These are phyloP conservation scores for Boletus reticuloceps DNA, from an alignment of 768 basidiomycete genomes.

Conservation along the genomic window DNA sequence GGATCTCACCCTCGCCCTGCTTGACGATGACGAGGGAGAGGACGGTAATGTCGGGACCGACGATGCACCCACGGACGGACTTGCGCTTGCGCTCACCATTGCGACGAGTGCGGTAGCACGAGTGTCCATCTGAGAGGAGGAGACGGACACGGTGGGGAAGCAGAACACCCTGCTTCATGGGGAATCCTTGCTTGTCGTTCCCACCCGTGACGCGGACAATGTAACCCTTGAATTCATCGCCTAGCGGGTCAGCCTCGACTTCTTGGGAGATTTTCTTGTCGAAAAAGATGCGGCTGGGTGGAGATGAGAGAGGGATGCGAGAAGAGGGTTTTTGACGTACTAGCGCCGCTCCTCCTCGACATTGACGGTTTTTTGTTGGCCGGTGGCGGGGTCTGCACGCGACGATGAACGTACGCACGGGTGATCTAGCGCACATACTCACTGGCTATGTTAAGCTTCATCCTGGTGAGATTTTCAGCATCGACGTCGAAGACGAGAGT, in stretches of 20 bases:
- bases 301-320: not conserved
- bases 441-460: slow-evolving; percentile 99
- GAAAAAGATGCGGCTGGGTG: slow-evolving; percentile 83
- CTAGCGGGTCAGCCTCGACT: slow-evolving; percentile 85
- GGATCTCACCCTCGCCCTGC: slow-evolving; percentile 88
- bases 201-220: slow-evolving; percentile 96
- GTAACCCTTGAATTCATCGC: slow-evolving; percentile 97
- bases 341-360: slow-evolving; percentile 87
- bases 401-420: slow-evolving; percentile 11
- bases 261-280: slow-evolving; percentile 97
- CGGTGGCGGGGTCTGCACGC: slow-evolving; percentile 85
- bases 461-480: slow-evolving; percentile 40
- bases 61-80: slow-evolving; percentile 97
- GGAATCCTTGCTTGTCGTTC: slow-evolving; percentile 99
- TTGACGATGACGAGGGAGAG: slow-evolving; percentile 94
- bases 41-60: slow-evolving; percentile 94
- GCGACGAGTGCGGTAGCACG: slow-evolving; percentile 93
- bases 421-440: slow-evolving; percentile 32
- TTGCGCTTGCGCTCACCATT: slow-evolving; percentile 97
- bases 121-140: slow-evolving; percentile 94
- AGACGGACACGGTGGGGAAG: slow-evolving; percentile 91
- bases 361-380: slow-evolving; percentile 95
- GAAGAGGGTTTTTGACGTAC: slow-evolving; percentile 41
- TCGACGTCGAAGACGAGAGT: not conserved
- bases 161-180: slow-evolving; percentile 99